Evolutionary conservation across 257 asterid genomes (phyloP).

Genomic region (Gynochthodes officinalis): DNA sequence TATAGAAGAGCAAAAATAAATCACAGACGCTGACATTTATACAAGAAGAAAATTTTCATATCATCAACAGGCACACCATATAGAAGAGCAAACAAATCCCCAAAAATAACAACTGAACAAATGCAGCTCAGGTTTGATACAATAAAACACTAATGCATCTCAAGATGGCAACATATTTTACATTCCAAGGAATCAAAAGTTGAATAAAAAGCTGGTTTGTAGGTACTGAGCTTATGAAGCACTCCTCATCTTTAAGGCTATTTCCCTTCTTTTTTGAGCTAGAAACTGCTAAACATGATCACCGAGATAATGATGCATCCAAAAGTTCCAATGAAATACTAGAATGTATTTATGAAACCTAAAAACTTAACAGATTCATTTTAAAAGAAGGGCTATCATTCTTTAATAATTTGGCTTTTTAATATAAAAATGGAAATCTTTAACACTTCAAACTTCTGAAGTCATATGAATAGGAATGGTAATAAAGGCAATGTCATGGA

Average conservation of each 20-base stretch:
- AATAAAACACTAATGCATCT: background rate
- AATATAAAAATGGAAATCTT: background rate
- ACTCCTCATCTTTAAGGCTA: constrained; percentile 84
- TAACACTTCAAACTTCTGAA: background rate
- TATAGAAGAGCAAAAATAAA: no score
- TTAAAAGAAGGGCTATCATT: background rate
- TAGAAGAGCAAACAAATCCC: background rate
- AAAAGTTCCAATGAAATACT: background rate
- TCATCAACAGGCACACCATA: background rate
- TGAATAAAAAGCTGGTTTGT: constrained; percentile 60
- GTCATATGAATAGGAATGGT: background rate
- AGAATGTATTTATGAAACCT: background rate
- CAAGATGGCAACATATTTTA: background rate
- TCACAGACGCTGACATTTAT: constrained; percentile 74
- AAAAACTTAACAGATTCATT: background rate
- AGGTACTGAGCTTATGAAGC: constrained; percentile 91
- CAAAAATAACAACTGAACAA: background rate
- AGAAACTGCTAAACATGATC: constrained; percentile 37
- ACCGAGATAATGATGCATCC: background rate
- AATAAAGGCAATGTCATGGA: background rate
- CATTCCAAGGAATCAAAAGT: background rate
- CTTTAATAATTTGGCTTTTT: background rate
- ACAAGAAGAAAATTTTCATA: background rate
- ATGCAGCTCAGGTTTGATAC: background rate
- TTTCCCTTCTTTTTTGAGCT: constrained; percentile 81